Evolutionary conservation across 345 rosid genomes (phyloP), one percentile per base, ranked within the genome.

Genomic region (Rhizophora apiculata): DNA sequence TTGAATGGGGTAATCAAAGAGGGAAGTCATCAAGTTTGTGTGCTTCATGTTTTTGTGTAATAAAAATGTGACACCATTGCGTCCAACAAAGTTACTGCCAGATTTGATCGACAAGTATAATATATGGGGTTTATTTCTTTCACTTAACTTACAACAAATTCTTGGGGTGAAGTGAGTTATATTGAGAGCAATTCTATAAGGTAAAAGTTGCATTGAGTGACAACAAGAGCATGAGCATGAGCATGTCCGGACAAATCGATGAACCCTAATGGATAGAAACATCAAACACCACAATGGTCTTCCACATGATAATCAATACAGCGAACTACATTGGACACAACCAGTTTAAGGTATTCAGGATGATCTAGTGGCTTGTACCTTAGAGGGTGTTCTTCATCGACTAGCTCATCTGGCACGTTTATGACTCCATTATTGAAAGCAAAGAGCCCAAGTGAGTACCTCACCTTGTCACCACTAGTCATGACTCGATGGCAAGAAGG

Each of bases 311-410:
- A 32, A n/a, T 52, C 63, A 10, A 36, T 34, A 19, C 34, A 37
- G 34, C 29, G 32, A 11, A 34, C 68, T 27, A 13, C 63, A 9
- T 39, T 56, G 3, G 68, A 15, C n/a, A 22, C 62, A 53, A 51
- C 46, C 54, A 51, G 63, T 13, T 58, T 26, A 61, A 63, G 68
- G 55, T 48, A 71, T 5, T 63, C 63, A 0, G 32, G 30, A 39
- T 53, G 36, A 32, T 65, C 49, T 8, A 72, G 51, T 24, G 71
- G 71, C 57, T 65, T 65, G 60, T 43, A 72, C 31, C 56, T 63
- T 16, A 72, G 20, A 18, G 76, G 71, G 22, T 66, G 66, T 20
- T 65, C 18, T 4, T 72, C 71, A 24, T 72, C 71, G 20, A 72
- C 62, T 13, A 72, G 61, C 54, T 66, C 64, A 30, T 51, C 21